Conservation (phyloP, 2,329 filamentous ascomycete genomes). For the Ophiocordyceps polyrhachis-furcata region DNA sequence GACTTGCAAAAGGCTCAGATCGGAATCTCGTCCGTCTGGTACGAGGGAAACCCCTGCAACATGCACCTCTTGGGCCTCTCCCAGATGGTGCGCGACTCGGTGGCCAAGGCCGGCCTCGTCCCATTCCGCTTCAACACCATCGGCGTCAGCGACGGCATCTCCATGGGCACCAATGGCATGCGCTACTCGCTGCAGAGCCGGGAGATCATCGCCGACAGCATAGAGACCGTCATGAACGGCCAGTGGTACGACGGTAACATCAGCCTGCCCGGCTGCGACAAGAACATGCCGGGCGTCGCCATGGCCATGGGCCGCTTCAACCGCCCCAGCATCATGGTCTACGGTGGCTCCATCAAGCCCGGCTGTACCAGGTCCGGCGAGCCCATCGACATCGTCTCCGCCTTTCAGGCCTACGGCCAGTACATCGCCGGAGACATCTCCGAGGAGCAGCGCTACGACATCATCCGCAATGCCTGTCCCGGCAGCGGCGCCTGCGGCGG, state of each 20-base stretch:
- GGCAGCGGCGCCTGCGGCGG: conserved; percentile 53
- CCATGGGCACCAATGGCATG: conserved; percentile 97
- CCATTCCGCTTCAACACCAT: conserved; percentile 99
- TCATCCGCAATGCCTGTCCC: conserved; percentile 73
- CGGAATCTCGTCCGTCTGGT: conserved; percentile 96
- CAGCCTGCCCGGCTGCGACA: conserved; percentile 93
- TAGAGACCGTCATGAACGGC: conserved; percentile 96
- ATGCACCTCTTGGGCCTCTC: conserved; percentile 94
- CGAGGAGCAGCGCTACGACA: conserved; percentile 83
- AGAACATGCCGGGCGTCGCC: conserved; percentile 93
- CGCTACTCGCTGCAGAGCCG: conserved; percentile 84
- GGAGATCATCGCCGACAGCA: conserved; percentile 93
- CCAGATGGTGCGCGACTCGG: conserved; percentile 46
- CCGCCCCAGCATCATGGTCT: conserved; percentile 90
- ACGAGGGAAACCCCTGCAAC: conserved; percentile 95
- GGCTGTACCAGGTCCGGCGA: conserved; percentile 64
- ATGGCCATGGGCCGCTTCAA: conserved; percentile 94
- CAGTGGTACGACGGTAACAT: conserved; percentile 99
- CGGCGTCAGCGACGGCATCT: conserved; percentile 92
- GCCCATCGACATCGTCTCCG: conserved; percentile 83
- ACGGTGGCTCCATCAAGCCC: conserved; percentile 84
- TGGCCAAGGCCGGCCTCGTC: conserved; percentile 54
- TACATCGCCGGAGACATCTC: conserved; percentile 82
- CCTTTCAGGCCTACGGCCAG: conserved; percentile 94
- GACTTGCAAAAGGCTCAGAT: conserved; percentile 96